Base-by-base conservation (phyloP, 345 rosid species). In the Psidium guajava region DNA sequence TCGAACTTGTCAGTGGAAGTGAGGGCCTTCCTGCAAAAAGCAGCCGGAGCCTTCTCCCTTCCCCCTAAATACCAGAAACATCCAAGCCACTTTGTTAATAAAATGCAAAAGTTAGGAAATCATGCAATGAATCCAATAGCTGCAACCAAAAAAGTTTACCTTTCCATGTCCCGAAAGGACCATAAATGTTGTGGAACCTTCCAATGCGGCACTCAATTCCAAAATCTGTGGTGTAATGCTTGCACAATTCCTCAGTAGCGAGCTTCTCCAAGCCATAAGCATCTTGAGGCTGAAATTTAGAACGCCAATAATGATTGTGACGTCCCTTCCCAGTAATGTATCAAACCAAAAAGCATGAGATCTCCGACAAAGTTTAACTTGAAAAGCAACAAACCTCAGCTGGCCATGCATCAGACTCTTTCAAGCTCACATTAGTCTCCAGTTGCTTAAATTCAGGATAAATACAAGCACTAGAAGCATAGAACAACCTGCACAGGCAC, bases 211-310 rank as follows among this genome's bases (percentile, higher is more conserved):
- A 97, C 91, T 97, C 99, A 57, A 96, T 93, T 75, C 95, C 98
- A 87, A 97, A 97, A 86, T 97, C 99, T 86, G 96, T 95, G 83
- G 95, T 96, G 91, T 97, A 96, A 89, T 97, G 98, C 94, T 96
- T 96, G 90, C 99, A 97, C 85, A 97, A 85, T 91, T 97, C 99
- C 93, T 97, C 99, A 0, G 98, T 96, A 12, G 98, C 99, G 77
- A 97, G 99, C 91, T 98, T 98, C 91, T 98, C 99, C 95, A 96
- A 89, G 82, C 99, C 99, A 91, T 98, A 98, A 87, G 99, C 99
- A 92, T 98, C 99, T 96, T 98, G 99, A 87, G 99, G 99, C 99
- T 96, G 91, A 87, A 85, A 28, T 52, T 82, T 82, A 42, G 24
- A 53, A 52, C 2, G 5, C 25, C 47, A 36, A 36, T 2, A 36